Evolutionary conservation across 1,139 yeast species (phyloP).

Genomic region (Geotrichum klebahnii): DNA sequence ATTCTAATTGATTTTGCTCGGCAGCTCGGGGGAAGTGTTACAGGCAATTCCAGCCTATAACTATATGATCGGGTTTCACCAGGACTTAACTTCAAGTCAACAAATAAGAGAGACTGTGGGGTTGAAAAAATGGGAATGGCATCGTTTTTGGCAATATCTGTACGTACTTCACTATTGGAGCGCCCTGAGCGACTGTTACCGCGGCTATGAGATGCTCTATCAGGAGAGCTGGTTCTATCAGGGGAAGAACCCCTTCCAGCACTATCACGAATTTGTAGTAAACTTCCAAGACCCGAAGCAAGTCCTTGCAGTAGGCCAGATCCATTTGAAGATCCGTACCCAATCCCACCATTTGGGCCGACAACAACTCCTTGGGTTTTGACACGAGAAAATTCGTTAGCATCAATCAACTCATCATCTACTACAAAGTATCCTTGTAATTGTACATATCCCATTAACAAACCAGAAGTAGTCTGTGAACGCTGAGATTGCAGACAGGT

Average conservation of each 20-base stretch:
- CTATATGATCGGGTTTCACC: constrained; percentile 50
- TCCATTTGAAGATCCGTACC: constrained; percentile 15
- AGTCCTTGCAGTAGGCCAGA: constrained; percentile 31
- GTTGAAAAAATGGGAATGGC: constrained; percentile 68
- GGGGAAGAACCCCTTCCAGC: constrained; percentile 13
- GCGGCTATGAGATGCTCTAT: background rate
- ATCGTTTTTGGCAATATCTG: constrained; percentile 27
- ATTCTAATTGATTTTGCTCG: constrained; percentile 42
- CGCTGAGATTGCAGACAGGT: constrained; percentile 9
- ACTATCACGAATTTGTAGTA: constrained; percentile 23
- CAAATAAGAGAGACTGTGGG: constrained; percentile 69
- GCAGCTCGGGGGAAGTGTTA: constrained; percentile 64
- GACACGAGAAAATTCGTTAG: constrained; percentile 44
- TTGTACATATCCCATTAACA: constrained; percentile 72
- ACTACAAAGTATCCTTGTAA: constrained; percentile 66
- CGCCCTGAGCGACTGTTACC: background rate
- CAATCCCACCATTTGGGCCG: constrained; percentile 38
- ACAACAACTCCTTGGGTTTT: constrained; percentile 51
- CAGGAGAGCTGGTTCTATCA: constrained; percentile 11
- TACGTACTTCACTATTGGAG: too few relatives aligned
- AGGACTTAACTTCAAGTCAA: constrained; percentile 56
- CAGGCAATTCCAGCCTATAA: constrained; percentile 52
- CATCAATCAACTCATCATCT: constrained; percentile 51
- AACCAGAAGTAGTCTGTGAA: constrained; percentile 27
- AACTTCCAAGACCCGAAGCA: constrained; percentile 29